Percentiles rank a stretch among this genome's conserved stretches.
phyloP scores from a whole-genome alignment of 805 yeast species.

The Tetrapisispora fleetii region DNA sequence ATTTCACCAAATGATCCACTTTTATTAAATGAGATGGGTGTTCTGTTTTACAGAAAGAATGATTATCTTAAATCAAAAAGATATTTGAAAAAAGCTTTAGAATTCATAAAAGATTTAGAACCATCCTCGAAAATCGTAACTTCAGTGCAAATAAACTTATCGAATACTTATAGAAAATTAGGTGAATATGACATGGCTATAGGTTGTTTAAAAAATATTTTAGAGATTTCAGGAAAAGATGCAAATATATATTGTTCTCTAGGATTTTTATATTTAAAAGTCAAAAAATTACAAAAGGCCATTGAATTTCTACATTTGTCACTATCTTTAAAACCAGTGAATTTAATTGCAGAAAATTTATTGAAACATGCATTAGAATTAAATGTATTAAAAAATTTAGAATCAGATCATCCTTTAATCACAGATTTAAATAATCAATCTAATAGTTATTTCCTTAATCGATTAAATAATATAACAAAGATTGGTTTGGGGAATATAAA shows the following conservation, averaged over 20 bases:
- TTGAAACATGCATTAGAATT: conserved; percentile 68
- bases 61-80: conserved; percentile 61
- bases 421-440: conserved; percentile 12
- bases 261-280: conserved; percentile 70
- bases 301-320: conserved; percentile 74
- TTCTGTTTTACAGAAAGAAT: conserved; percentile 69
- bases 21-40: conserved; percentile 85
- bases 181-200: conserved; percentile 57
- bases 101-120: conserved; percentile 56
- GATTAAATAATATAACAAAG: background rate
- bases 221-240: conserved; percentile 59
- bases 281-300: conserved; percentile 54
- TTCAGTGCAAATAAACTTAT: conserved; percentile 76
- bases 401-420: conserved; percentile 24
- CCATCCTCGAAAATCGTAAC: conserved; percentile 78
- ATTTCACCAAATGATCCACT: conserved; percentile 83
- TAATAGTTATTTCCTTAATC: background rate
- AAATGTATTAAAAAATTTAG: conserved; percentile 31
- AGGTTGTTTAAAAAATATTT: conserved; percentile 65
- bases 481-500: background rate
- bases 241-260: conserved; percentile 72
- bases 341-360: conserved; percentile 76
- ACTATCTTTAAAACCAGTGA: conserved; percentile 65
- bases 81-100: conserved; percentile 59
- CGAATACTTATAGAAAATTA: conserved; percentile 73